Conservation (phyloP, 1,139 yeast genomes). For the Magnusiomyces paraingens region DNA sequence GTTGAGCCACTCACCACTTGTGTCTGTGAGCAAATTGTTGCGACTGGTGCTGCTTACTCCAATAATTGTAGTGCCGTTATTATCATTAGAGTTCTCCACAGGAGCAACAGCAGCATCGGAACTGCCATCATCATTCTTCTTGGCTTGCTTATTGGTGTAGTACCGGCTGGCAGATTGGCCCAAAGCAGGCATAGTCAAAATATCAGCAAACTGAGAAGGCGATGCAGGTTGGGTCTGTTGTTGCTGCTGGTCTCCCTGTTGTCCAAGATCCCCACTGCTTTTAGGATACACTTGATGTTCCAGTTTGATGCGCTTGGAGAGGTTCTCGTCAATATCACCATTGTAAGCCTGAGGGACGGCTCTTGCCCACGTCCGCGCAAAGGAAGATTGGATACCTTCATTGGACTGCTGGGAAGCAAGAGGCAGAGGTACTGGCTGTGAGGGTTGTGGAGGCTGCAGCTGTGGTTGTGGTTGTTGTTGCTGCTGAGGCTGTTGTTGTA, state of each 20-base stretch:
- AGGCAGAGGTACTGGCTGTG: too few species aligned
- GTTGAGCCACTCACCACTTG: conserved; percentile 16
- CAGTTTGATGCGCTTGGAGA: conserved; percentile 3
- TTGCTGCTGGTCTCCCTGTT: background rate
- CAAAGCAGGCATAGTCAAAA: conserved; percentile 7
- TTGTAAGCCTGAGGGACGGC: conserved; percentile 10
- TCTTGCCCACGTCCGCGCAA: conserved; percentile 13
- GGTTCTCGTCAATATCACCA: background rate
- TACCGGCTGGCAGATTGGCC: background rate
- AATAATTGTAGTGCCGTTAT: background rate
- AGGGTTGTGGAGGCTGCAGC: too few species aligned
- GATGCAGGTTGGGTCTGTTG: conserved; percentile 7
- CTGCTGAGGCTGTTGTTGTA: too few species aligned
- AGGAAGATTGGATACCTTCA: background rate
- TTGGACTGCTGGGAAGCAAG: too few species aligned
- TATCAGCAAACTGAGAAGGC: conserved; percentile 11
- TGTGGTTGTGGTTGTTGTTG: too few species aligned
- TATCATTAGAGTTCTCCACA: background rate
- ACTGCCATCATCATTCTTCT: background rate
- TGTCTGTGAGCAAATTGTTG: conserved; percentile 12
- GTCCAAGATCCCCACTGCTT: background rate
- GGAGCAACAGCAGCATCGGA: background rate
- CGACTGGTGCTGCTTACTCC: conserved; percentile 7
- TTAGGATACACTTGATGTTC: background rate
- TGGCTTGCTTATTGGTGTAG: background rate